Base-by-base conservation (phyloP, 2,329 filamentous ascomycete species). In the Epichloe brachyelytri region DNA sequence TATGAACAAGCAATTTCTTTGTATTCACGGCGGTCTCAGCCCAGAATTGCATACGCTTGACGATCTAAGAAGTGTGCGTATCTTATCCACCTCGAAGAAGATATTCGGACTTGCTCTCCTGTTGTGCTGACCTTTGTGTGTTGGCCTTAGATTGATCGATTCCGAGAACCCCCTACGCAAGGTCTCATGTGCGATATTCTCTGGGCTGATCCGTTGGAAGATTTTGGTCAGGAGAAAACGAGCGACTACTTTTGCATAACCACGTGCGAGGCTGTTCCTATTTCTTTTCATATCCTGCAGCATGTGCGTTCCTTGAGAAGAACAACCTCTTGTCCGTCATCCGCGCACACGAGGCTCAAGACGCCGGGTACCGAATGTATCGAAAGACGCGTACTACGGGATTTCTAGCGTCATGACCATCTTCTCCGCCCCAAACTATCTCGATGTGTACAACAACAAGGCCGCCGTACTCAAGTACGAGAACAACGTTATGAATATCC, bases 401-500 rank as follows among this genome's bases (percentile, higher is more conserved):
- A 2, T 98, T 98, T 73, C 93, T 20, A 96, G 90, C 71, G 93
- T 98, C 56, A 98, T 98, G 93, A 98, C 93, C 59, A 98, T 98
- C 63, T 98, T 98, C 77, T 97, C 91, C 43, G 93, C 93, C 1
- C 93, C 93, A 38, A 98, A 98, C 71, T 98, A 98, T 66, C 82
- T 98, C 56, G 93, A 98, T 63, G 90, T 98, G 38, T 98, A 98
- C 73, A 98, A 98, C 81, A 98, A 98, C 78, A 98, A 98, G 76
- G 93, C 93, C 2, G 93, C 93, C 0, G 93, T 98, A 40, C 76
- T 98, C 62, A 98, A 98, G 73, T 98, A 98, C 67, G 93, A 98
- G 73, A 98, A 98, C 71, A 98, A 98, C 64, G 93, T 98, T 55
- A 98, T 98, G 93, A 98, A 98, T 75, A 98, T 98, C 65, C 82